Evolutionary conservation across 2,329 filamentous ascomycete species (phyloP).

Genomic region (Coniochaeta hoffmannii): DNA sequence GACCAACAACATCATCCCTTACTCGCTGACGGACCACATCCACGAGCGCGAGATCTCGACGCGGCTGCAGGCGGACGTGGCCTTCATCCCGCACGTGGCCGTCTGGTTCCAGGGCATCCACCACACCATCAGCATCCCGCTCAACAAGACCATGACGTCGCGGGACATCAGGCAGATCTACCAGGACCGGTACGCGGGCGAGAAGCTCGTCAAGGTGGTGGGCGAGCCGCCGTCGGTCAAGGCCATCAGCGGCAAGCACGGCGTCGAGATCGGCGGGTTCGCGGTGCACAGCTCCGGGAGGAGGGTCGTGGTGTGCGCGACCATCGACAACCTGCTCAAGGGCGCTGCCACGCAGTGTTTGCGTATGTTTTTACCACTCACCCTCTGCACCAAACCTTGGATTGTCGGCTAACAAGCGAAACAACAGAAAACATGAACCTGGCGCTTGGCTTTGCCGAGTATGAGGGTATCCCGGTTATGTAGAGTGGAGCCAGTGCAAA

Average conservation of each 20-base stretch:
- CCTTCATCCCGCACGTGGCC: constrained; percentile 92
- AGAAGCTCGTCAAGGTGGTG: constrained; percentile 88
- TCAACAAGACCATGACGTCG: constrained; percentile 79
- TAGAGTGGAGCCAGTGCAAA: constrained; percentile 15
- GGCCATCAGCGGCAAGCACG: constrained; percentile 75
- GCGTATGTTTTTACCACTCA: constrained; percentile 50
- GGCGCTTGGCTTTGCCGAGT: constrained; percentile 81
- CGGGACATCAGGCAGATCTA: constrained; percentile 91
- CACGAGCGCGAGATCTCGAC: constrained; percentile 85
- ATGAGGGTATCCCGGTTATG: constrained; percentile 69
- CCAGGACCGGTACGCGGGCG: constrained; percentile 91
- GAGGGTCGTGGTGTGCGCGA: constrained; percentile 88
- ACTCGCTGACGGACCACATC: constrained; percentile 87
- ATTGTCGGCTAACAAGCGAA: constrained; percentile 7
- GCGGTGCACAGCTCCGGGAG: constrained; percentile 86
- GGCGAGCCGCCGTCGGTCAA: constrained; percentile 85
- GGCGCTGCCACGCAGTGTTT: constrained; percentile 88
- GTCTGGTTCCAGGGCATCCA: constrained; percentile 95
- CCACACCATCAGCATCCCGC: constrained; percentile 82
- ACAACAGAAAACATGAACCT: constrained; percentile 82
- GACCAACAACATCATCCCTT: constrained; percentile 82
- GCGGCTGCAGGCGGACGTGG: constrained; percentile 67
- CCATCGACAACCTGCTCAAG: constrained; percentile 91
- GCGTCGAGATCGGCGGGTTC: constrained; percentile 90
- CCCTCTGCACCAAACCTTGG: constrained; percentile 5